Percentiles rank a stretch among this genome's conserved stretches.
Conservation (phyloP, 2,329 filamentous ascomycete species). For the Coleophoma eucalyptorum region DNA sequence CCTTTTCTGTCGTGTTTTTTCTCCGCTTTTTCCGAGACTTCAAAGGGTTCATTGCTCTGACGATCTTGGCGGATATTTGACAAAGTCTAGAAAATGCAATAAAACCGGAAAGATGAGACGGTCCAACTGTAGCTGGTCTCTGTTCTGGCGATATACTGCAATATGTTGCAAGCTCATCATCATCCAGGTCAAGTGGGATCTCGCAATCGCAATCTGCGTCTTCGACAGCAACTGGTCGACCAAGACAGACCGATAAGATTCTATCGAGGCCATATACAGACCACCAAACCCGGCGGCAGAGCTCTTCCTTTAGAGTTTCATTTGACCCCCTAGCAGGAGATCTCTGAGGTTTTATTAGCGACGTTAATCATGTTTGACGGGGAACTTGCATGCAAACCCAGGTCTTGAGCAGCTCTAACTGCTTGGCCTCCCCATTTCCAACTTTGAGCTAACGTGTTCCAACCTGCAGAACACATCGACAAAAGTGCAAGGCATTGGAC, state of each 20-base stretch:
- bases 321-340: conserved; percentile 1
- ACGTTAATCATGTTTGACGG: not conserved
- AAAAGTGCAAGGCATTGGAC: conserved; percentile 26
- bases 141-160: not conserved
- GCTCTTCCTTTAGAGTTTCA: conserved; percentile 1
- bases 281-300: conserved; percentile 27
- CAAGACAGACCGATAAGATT: conserved; percentile 23
- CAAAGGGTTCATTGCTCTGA: conserved; percentile 9
- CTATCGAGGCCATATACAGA: conserved; percentile 23
- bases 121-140: not conserved
- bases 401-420: conserved; percentile 23
- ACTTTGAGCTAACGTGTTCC: conserved; percentile 27
- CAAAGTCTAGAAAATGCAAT: conserved; percentile 23
- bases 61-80: conserved; percentile 21
- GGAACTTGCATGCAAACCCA: conserved; percentile 21
- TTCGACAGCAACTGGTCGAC: conserved; percentile 21
- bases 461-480: conserved; percentile 25
- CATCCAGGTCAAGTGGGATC: conserved; percentile 20
- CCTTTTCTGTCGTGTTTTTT: not conserved
- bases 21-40: not conserved
- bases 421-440: conserved; percentile 25
- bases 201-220: conserved; percentile 26
- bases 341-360: conserved; percentile 11
- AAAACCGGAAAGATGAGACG: conserved; percentile 17
- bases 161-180: conserved; percentile 20